Conservation (phyloP, 805 yeast species). For the Candida xiaguanensis region DNA sequence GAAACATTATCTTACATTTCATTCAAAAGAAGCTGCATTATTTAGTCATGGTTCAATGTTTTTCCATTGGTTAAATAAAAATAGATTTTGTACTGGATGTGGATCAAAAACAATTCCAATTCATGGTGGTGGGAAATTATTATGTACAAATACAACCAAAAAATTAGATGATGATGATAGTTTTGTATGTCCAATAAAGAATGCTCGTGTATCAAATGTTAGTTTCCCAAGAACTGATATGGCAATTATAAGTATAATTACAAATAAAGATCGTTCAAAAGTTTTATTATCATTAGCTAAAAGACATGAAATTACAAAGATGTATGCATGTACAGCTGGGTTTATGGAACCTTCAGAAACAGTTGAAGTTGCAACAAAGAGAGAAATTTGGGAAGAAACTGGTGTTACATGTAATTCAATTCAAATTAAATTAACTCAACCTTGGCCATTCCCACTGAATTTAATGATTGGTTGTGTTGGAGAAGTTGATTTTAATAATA, state of each 20-base stretch:
- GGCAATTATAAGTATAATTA: slow-evolving; percentile 76
- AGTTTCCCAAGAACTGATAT: slow-evolving; percentile 93
- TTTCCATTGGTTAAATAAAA: slow-evolving; percentile 77
- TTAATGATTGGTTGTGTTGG: slow-evolving; percentile 92
- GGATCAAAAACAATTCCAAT: slow-evolving; percentile 61
- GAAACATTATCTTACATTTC: slow-evolving; percentile 33
- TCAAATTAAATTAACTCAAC: slow-evolving; percentile 70
- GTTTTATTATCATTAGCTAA: slow-evolving; percentile 69
- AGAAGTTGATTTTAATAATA: slow-evolving; percentile 65
- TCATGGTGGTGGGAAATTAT: slow-evolving; percentile 63
- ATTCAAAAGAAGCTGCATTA: slow-evolving; percentile 52
- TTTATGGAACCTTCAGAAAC: slow-evolving; percentile 95
- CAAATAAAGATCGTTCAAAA: slow-evolving; percentile 56
- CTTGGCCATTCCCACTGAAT: slow-evolving; percentile 97
- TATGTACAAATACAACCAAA: slow-evolving; percentile 36
- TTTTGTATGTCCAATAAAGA: slow-evolving; percentile 35
- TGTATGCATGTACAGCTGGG: slow-evolving; percentile 90
- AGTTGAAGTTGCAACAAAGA: slow-evolving; percentile 77
- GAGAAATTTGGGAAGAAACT: slow-evolving; percentile 96
- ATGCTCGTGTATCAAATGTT: slow-evolving; percentile 59
- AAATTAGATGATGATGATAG: slow-evolving; percentile 13
- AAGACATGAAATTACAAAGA: slow-evolving; percentile 48
- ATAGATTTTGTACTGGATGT: slow-evolving; percentile 82
- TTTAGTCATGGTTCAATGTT: slow-evolving; percentile 81
- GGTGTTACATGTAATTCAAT: slow-evolving; percentile 67